Percentiles rank a stretch among this genome's conserved stretches.
Conservation (phyloP, 2,329 filamentous ascomycete genomes). For the Exophiala dermatitidis region DNA sequence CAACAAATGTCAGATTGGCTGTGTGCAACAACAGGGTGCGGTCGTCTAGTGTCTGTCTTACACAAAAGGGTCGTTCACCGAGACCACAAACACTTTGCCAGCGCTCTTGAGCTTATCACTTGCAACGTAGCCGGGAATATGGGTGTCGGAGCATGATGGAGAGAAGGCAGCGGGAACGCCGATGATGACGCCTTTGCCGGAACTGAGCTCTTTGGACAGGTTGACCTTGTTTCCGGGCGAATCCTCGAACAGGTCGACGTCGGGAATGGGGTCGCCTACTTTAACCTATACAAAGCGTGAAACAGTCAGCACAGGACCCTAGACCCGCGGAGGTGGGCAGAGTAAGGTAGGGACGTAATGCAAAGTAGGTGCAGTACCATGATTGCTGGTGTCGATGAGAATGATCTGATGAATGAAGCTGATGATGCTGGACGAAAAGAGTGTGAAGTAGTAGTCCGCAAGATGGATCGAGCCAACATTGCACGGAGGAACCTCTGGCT, state of each 20-base stretch:
- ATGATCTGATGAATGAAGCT: constrained; percentile 12
- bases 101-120: constrained; percentile 66
- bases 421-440: constrained; percentile 6
- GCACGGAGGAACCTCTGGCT: not conserved
- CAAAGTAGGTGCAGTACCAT: constrained; percentile 16
- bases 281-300: constrained; percentile 50
- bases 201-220: constrained; percentile 65
- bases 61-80: constrained; percentile 94
- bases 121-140: constrained; percentile 78
- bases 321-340: constrained; percentile 30
- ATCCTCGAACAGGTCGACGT: constrained; percentile 69
- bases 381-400: constrained; percentile 24
- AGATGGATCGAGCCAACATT: constrained; percentile 21
- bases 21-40: too few relatives aligned
- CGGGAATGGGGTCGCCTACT: constrained; percentile 71
- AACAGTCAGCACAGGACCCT: too few relatives aligned
- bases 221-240: constrained; percentile 91
- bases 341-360: constrained; percentile 2
- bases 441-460: constrained; percentile 16
- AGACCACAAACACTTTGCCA: constrained; percentile 79
- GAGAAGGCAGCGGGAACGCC: constrained; percentile 76
- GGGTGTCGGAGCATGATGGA: constrained; percentile 59
- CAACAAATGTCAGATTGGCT: not conserved
- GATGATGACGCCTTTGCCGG: constrained; percentile 71
- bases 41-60: constrained; percentile 41